Evolutionary conservation across 805 yeast species (phyloP).

Genomic region (Zygotorulaspora florentina): DNA sequence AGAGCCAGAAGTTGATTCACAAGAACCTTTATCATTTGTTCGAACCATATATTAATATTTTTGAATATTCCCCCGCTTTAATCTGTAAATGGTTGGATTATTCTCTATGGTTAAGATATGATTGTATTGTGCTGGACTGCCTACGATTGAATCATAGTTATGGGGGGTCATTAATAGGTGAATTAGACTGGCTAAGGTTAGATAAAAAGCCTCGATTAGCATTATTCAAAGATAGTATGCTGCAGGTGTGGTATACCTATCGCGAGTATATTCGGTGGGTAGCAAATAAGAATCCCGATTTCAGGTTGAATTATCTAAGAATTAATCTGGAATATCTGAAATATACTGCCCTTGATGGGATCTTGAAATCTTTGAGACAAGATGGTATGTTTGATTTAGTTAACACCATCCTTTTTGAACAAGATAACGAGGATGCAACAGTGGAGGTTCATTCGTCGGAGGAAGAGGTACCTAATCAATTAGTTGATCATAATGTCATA

Average conservation of each 20-base stretch:
- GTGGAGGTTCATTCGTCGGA: not conserved
- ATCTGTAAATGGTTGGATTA: constrained; percentile 25
- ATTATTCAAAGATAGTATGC: constrained; percentile 20
- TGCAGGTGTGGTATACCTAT: constrained; percentile 29
- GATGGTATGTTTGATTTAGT: constrained; percentile 11
- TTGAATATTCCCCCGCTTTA: constrained; percentile 24
- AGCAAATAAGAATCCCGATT: constrained; percentile 8
- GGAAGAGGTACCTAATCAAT: constrained; percentile 8
- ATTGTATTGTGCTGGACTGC: constrained; percentile 30
- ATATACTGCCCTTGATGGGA: constrained; percentile 4
- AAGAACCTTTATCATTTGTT: constrained; percentile 15
- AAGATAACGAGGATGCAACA: constrained; percentile 10
- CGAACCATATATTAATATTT: constrained; percentile 22
- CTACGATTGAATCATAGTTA: constrained; percentile 25
- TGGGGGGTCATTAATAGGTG: constrained; percentile 22
- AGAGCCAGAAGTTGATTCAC: constrained; percentile 4
- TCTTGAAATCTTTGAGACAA: constrained; percentile 9
- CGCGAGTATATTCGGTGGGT: constrained; percentile 27
- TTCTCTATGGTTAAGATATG: constrained; percentile 29
- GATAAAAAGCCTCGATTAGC: constrained; percentile 20
- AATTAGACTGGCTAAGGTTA: constrained; percentile 25
- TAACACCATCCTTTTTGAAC: constrained; percentile 14
- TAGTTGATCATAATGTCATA: constrained; percentile 10
- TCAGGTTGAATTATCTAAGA: constrained; percentile 13
- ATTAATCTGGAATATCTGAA: constrained; percentile 18